Conservation (phyloP, 2,329 filamentous ascomycete genomes). For the Diaporthe capsici region DNA sequence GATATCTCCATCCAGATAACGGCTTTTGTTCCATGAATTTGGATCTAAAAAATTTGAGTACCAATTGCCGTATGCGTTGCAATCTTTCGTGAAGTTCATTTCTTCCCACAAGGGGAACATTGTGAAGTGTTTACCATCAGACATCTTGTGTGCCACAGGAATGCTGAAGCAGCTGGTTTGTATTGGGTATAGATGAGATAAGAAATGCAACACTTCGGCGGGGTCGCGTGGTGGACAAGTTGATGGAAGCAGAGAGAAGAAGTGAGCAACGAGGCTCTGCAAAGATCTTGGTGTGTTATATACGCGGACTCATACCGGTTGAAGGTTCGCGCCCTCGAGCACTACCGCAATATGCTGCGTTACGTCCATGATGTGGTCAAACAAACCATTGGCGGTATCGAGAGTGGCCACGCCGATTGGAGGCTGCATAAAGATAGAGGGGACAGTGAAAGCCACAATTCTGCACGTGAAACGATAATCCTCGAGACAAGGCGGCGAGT, state of each 20-base stretch:
- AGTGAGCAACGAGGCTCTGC: background rate
- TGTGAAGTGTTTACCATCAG: conserved; percentile 32
- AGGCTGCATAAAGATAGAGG: background rate
- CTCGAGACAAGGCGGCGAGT: background rate
- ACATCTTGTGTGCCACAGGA: conserved; percentile 21
- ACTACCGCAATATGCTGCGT: background rate
- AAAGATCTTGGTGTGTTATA: background rate
- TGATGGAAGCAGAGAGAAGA: no score
- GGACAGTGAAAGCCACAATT: background rate
- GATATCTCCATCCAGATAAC: background rate
- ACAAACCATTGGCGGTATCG: background rate
- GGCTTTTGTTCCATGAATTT: background rate
- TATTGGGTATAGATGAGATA: background rate
- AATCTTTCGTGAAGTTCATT: conserved; percentile 44
- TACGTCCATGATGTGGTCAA: background rate
- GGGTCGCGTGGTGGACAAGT: no score
- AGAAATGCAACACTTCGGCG: no score
- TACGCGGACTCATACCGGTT: background rate
- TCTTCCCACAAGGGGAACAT: conserved; percentile 43
- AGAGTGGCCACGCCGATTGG: background rate
- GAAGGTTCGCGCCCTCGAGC: background rate
- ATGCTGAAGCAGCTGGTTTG: background rate
- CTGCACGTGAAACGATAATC: background rate
- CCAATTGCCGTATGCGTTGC: conserved; percentile 36
- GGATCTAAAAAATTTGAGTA: background rate